Conservation (phyloP, 495 filamentous ascomycete species). For the Elaphomyces granulatus region DNA sequence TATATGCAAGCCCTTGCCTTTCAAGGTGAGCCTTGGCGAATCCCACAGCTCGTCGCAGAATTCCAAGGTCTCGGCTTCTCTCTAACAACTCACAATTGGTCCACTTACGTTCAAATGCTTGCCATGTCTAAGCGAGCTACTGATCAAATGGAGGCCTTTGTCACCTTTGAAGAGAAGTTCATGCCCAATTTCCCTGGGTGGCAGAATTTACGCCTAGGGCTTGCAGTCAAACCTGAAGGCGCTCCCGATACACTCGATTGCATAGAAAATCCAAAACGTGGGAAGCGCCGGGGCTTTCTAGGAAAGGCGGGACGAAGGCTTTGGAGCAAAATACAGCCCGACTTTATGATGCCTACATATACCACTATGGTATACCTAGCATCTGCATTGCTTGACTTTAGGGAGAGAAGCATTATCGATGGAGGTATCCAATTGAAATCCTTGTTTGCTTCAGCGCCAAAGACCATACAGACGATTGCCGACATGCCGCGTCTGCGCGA, state of each 20-base stretch:
- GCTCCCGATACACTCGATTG: constrained; percentile 18
- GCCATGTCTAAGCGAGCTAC: constrained; percentile 22
- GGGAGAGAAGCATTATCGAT: constrained; percentile 20
- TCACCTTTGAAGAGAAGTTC: constrained; percentile 52
- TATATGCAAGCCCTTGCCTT: constrained; percentile 45
- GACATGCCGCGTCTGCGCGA: constrained; percentile 39
- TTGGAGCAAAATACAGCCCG: constrained; percentile 26
- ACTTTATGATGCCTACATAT: constrained; percentile 37
- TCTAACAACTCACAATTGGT: constrained; percentile 43
- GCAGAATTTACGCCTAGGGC: constrained; percentile 27
- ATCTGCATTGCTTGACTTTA: constrained; percentile 28
- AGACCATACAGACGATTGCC: constrained; percentile 35
- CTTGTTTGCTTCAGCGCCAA: constrained; percentile 29
- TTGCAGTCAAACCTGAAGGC: constrained; percentile 17
- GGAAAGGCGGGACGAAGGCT: constrained; percentile 16
- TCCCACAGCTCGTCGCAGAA: constrained; percentile 34
- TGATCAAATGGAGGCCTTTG: constrained; percentile 42
- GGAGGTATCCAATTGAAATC: constrained; percentile 18
- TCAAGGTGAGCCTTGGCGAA: constrained; percentile 29
- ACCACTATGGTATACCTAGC: constrained; percentile 41
- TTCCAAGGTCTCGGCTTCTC: constrained; percentile 48
- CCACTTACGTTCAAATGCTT: constrained; percentile 35
- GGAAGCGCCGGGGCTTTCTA: constrained; percentile 14
- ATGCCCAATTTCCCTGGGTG: constrained; percentile 67
- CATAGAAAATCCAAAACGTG: constrained; percentile 8